Percentiles rank a stretch among this genome's conserved stretches.
Evolutionary conservation across 192 early-diverging fungal genomes (phyloP).

Genomic region (Coemansia erecta): DNA sequence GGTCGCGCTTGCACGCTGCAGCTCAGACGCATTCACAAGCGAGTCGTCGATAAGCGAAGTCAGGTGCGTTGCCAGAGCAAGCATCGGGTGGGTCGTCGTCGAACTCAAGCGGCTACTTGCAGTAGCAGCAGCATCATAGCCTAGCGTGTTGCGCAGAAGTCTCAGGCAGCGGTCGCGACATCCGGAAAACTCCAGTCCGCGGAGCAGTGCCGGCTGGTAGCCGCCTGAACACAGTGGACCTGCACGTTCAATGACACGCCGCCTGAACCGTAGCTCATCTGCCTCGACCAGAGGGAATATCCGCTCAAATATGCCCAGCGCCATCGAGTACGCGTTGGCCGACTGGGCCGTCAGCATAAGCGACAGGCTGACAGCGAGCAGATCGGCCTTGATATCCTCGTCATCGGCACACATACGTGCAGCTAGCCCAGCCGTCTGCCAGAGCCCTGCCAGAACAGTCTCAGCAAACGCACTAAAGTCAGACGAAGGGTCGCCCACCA

Average conservation of each 20-base stretch:
- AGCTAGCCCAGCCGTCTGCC: conserved; percentile 32
- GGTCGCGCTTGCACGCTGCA: conserved; percentile 6
- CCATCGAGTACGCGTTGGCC: conserved; percentile 19
- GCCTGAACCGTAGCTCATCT: conserved; percentile 4
- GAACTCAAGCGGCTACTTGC: no score
- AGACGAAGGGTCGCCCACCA: conserved; percentile 30
- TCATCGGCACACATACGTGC: conserved; percentile 33
- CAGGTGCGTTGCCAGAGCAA: conserved; percentile 29
- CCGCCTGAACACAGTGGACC: conserved; percentile 9
- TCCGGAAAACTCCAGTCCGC: conserved; percentile 31
- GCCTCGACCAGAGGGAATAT: conserved; percentile 23
- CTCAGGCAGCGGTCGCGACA: conserved; percentile 42
- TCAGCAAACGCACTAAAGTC: conserved; percentile 34
- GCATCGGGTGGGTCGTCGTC: conserved; percentile 12
- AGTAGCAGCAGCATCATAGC: conserved; percentile 7
- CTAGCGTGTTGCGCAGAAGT: conserved; percentile 24
- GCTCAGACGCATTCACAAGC: background rate
- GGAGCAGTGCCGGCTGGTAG: conserved; percentile 33
- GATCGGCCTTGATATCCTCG: conserved; percentile 19
- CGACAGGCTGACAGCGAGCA: conserved; percentile 27
- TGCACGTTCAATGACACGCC: conserved; percentile 10
- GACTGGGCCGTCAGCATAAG: conserved; percentile 39
- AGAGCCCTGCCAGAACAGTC: conserved; percentile 31
- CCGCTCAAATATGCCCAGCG: conserved; percentile 48
- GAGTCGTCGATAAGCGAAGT: conserved; percentile 26